Conservation (phyloP, 2,329 filamentous ascomycete species). For the Camillea tinctor region DNA sequence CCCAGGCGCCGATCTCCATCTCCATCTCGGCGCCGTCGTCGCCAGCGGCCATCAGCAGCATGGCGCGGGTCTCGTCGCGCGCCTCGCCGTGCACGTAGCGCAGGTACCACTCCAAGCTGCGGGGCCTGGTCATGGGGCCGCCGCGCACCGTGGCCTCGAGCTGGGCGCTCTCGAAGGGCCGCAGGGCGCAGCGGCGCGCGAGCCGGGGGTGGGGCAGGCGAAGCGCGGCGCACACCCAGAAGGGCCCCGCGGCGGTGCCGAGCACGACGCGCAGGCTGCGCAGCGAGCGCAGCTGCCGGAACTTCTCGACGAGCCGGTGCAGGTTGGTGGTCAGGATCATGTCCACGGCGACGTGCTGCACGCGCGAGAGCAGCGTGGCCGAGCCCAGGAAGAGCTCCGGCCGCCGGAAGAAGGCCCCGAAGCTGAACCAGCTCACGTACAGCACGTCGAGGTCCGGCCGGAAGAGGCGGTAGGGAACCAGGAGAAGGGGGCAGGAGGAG, state of each 20-base stretch:
- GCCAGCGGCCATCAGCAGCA: background rate
- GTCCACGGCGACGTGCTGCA: conserved; percentile 11
- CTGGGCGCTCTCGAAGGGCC: conserved; percentile 1
- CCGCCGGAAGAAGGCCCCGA: conserved; percentile 4
- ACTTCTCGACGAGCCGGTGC: background rate
- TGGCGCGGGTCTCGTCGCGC: background rate
- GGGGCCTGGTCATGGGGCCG: conserved; percentile 1
- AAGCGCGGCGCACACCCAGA: background rate
- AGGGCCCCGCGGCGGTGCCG: background rate
- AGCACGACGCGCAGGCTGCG: conserved; percentile 5
- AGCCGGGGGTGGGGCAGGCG: too few relatives aligned
- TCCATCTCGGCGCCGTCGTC: background rate
- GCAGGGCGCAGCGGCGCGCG: conserved; percentile 1
- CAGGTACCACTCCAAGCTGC: background rate
- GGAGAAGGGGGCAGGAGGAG: background rate
- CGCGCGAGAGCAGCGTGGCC: background rate
- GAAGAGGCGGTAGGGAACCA: conserved; percentile 11
- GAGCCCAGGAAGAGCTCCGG: background rate
- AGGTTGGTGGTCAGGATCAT: background rate
- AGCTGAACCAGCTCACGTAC: conserved; percentile 8
- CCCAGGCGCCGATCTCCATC: background rate
- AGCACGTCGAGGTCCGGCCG: conserved; percentile 17
- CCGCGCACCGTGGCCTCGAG: background rate
- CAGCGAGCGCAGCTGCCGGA: conserved; percentile 3
- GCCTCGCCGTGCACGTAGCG: background rate